Conservation (phyloP, 257 asterid species). For the Mitragyna speciosa region DNA sequence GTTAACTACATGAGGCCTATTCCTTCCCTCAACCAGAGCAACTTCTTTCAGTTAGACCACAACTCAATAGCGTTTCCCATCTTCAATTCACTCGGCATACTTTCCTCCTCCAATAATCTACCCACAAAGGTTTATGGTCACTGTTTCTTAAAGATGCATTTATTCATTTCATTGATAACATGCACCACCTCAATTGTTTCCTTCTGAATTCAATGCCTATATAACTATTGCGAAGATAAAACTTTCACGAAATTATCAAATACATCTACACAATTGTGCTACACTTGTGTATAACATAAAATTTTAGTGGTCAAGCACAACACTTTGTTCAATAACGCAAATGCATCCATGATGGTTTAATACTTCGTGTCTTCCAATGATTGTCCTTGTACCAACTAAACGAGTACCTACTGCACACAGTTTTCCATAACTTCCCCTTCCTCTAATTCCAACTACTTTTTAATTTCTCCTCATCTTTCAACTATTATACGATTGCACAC, state of each 20-base stretch:
- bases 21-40: neutral
- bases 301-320: neutral
- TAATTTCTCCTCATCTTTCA: too few species aligned
- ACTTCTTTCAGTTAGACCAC: neutral
- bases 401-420: too few species aligned
- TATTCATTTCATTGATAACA: too few species aligned
- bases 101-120: too few species aligned
- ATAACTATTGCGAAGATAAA: neutral
- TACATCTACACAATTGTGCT: neutral
- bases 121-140: neutral
- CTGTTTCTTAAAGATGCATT: neutral
- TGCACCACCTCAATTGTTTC: neutral
- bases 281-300: neutral
- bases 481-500: too few species aligned
- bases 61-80: neutral
- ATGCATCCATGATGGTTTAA: too few species aligned
- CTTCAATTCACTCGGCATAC: neutral
- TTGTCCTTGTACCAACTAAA: too few species aligned
- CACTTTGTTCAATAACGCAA: too few species aligned
- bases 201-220: neutral
- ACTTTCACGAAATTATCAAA: neutral
- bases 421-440: too few species aligned
- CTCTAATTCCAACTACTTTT: too few species aligned
- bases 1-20: neutral
- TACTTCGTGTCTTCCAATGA: too few species aligned